A percentile compares a stretch with the other conserved stretches of the same genome.
phyloP scores from a whole-genome alignment of 2,329 filamentous ascomycete species.

The Phialocephala subalpina region DNA sequence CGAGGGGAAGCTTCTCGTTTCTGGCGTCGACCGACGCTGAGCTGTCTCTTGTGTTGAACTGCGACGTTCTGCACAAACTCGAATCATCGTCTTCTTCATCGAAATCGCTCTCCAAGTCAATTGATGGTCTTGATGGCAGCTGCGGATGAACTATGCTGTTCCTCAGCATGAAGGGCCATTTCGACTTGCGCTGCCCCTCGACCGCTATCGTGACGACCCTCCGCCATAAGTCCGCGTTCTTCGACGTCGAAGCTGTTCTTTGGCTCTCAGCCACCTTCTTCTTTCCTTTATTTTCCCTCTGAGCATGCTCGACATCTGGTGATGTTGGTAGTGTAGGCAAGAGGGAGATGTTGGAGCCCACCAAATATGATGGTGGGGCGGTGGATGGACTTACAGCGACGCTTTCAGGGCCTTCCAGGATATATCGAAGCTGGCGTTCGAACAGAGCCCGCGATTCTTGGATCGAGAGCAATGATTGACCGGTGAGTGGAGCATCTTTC shows the following conservation, averaged over 20 bases:
- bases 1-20: background rate
- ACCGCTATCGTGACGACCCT: background rate
- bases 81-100: slow-evolving; percentile 10
- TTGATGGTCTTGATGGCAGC: background rate
- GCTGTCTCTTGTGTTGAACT: background rate
- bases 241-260: background rate
- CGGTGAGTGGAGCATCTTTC: slow-evolving; percentile 6
- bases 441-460: slow-evolving; percentile 15
- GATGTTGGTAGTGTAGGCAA: slow-evolving; percentile 3
- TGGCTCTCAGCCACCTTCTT: background rate
- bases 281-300: background rate
- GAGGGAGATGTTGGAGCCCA: background rate
- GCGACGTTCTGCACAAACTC: background rate
- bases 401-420: background rate
- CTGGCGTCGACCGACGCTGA: background rate
- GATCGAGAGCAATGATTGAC: slow-evolving; percentile 10
- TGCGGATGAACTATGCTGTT: slow-evolving; percentile 12
- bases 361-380: background rate
- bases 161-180: slow-evolving; percentile 5
- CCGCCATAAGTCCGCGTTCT: background rate
- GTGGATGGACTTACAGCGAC: background rate
- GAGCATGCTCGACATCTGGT: slow-evolving; percentile 1
- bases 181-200: background rate
- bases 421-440: slow-evolving; percentile 1
- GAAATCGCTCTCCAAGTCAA: background rate